Percentiles rank a stretch among this genome's conserved stretches.
phyloP scores from a whole-genome alignment of 768 basidiomycete genomes.

The Tubosaeta sp. region DNA sequence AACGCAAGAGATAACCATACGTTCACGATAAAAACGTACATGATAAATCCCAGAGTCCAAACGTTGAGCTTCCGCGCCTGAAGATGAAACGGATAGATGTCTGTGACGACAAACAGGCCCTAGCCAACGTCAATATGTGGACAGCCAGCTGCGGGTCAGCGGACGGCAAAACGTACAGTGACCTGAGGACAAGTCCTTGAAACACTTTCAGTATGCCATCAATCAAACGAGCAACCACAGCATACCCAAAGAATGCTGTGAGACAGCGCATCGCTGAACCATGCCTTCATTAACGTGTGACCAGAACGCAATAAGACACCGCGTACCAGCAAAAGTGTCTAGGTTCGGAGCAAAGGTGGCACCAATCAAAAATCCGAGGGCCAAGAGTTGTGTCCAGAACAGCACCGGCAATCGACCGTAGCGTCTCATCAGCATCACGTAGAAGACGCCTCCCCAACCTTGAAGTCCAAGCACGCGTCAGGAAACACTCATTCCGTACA shows the following conservation, averaged over 20 bases:
- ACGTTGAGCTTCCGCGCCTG: constrained; percentile 49
- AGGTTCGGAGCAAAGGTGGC: constrained; percentile 49
- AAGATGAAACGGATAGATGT: constrained; percentile 51
- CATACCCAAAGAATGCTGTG: constrained; percentile 31
- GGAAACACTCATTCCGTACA: neutral
- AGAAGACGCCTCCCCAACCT: constrained; percentile 31
- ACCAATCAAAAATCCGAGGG: constrained; percentile 45
- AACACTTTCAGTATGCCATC: neutral
- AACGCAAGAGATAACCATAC: constrained; percentile 24
- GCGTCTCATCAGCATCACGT: constrained; percentile 28
- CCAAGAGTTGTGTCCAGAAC: constrained; percentile 36
- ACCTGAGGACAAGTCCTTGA: constrained; percentile 49
- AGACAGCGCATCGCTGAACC: constrained; percentile 30
- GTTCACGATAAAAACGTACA: constrained; percentile 39
- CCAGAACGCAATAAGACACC: neutral
- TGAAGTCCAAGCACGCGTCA: constrained; percentile 3
- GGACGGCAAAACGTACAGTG: constrained; percentile 28
- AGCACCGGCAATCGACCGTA: constrained; percentile 28
- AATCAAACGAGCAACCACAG: neutral
- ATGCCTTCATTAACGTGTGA: neutral
- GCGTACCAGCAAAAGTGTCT: constrained; percentile 41
- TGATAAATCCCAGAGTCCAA: constrained; percentile 52
- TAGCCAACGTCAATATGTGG: constrained; percentile 2
- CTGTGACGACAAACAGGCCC: constrained; percentile 45
- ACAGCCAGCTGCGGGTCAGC: neutral